Conservation (phyloP, 140 eudicot genomes). For the Stevia rebaudiana region DNA sequence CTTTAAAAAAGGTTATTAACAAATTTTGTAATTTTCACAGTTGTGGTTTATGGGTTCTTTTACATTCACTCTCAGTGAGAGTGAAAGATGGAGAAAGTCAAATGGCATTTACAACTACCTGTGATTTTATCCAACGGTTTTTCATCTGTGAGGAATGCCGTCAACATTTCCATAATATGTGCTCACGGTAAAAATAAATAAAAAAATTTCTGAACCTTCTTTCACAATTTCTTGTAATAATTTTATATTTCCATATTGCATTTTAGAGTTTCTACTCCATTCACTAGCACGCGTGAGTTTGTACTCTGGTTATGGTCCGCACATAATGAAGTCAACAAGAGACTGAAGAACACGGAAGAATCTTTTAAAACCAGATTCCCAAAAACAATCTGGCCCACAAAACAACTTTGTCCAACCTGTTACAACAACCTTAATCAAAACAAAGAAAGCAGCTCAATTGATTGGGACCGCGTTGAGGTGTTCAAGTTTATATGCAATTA, state of each 20-base stretch:
- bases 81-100: conserved; percentile 86
- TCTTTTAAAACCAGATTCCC: conserved; percentile 60
- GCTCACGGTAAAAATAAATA: conserved; percentile 59
- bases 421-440: conserved; percentile 25
- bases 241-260: background rate
- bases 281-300: conserved; percentile 62
- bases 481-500: conserved; percentile 54
- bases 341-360: conserved; percentile 68
- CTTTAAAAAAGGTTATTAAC: background rate
- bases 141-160: conserved; percentile 88
- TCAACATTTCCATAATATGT: conserved; percentile 77
- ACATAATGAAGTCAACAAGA: conserved; percentile 73
- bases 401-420: conserved; percentile 77
- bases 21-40: conserved; percentile 41
- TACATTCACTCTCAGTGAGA: conserved; percentile 93
- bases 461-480: conserved; percentile 75
- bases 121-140: conserved; percentile 79
- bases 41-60: conserved; percentile 90
- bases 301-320: conserved; percentile 84
- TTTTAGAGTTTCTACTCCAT: conserved; percentile 65
- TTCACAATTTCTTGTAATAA: background rate
- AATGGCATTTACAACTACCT: conserved; percentile 63
- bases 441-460: conserved; percentile 24
- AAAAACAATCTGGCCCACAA: conserved; percentile 75
- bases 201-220: background rate